Evolutionary conservation across 2,329 filamentous ascomycete genomes (phyloP), one percentile per base, ranked within the genome.

Genomic region (Arthroderma sp.): DNA sequence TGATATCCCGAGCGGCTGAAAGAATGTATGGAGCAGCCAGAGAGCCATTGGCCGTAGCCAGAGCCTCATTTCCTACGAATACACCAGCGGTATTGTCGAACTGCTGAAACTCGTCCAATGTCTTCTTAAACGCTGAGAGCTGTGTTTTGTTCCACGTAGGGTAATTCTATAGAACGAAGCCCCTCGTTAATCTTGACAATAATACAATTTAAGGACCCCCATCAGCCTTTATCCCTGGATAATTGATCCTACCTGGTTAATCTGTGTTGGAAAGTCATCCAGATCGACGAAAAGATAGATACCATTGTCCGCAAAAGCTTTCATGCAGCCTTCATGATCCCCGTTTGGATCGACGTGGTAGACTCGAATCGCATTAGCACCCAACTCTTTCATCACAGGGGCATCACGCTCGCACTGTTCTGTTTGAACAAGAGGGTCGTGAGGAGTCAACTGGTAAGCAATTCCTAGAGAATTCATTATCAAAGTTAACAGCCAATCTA

Each of bases 231-330:
- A 9, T 34, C 8, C 8, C 32, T 9, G 32, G 8, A 9, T 34
- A 9, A 9, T 22, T 10, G 11, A 33, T 47, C 58, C 44, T 57
- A 66, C 66, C 55, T 63, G 59, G 34, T 61, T 55, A 46, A 70
- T 67, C 47, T 65, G 59, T 6, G 67, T 69, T 34, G 60, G 58
- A 52, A 70, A 70, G 46, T 64, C 67, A 52, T 70, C 88, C 48
- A 94, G 72, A 62, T 94, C 87, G 41, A 93, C 74, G 59, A 89
- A 80, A 44, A 86, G 65, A 60, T 94, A 93, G 60, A 94, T 89
- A 46, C 84, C 84, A 36, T 78, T 82, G 54, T 86, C 77, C 8
- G 77, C 78, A 59, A 94, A 85, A 1, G 79, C 80, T 44, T 71
- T 71, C 85, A 94, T 93, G 67, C 86, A 94, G 15, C 73, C 80